Conservation (phyloP, 2,329 filamentous ascomycete genomes). For the Fusarium pseudocircinatum region DNA sequence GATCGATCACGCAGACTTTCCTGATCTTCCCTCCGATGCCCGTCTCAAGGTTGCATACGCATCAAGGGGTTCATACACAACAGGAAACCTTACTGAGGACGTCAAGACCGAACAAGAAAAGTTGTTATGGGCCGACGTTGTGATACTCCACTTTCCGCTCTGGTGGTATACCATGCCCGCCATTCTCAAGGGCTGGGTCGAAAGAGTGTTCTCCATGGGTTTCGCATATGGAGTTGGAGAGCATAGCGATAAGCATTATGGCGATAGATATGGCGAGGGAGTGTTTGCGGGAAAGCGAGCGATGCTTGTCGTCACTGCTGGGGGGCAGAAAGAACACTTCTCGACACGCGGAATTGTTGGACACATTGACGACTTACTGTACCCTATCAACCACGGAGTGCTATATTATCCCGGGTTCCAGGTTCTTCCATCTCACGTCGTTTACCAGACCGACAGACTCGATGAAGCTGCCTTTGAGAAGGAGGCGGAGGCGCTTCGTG, state of each 20-base stretch:
- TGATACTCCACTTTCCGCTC: conserved; percentile 24
- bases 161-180: conserved; percentile 28
- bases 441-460: conserved; percentile 5
- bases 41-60: conserved; percentile 5
- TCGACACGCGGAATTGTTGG: conserved; percentile 16
- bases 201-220: conserved; percentile 12
- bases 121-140: conserved; percentile 13
- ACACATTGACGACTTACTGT: conserved; percentile 20
- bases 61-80: neutral
- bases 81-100: conserved; percentile 18
- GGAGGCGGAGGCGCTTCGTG: neutral
- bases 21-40: neutral
- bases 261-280: conserved; percentile 28
- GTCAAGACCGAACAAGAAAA: conserved; percentile 26
- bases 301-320: conserved; percentile 1
- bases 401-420: conserved; percentile 16
- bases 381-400: conserved; percentile 15
- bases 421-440: conserved; percentile 13
- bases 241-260: conserved; percentile 6
- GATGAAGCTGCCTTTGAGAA: neutral
- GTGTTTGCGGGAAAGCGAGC: conserved; percentile 1
- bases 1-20: conserved; percentile 16
- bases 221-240: conserved; percentile 20
- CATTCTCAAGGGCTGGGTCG: conserved; percentile 25
- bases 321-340: conserved; percentile 4